Evolutionary conservation across 805 yeast species (phyloP).

Genomic region (Metahyphopichia silvanorum): DNA sequence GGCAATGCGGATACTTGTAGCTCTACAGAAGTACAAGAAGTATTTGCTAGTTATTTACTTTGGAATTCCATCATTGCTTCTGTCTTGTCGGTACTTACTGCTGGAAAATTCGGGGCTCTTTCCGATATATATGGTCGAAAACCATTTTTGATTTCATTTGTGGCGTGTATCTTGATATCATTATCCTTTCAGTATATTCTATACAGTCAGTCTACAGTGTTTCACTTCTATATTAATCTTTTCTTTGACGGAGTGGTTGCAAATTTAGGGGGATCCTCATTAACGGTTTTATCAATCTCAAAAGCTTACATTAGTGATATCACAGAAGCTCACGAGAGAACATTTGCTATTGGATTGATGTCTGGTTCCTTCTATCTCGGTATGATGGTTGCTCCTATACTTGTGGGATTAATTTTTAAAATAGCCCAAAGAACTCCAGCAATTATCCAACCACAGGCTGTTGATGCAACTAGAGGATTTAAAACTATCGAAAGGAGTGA

Average conservation of each 20-base stretch:
- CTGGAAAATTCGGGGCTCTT: constrained; percentile 36
- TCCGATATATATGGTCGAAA: constrained; percentile 32
- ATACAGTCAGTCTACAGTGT: constrained; percentile 10
- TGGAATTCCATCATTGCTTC: constrained; percentile 31
- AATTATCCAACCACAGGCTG: constrained; percentile 1
- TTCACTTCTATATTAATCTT: constrained; percentile 19
- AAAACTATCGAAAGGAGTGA: constrained; percentile 11
- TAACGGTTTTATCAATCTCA: constrained; percentile 50
- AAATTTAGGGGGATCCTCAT: constrained; percentile 55
- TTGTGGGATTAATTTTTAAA: constrained; percentile 33
- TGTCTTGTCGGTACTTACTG: too few species aligned
- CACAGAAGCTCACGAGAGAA: constrained; percentile 52
- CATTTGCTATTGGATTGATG: constrained; percentile 50
- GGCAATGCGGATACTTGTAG: constrained; percentile 21
- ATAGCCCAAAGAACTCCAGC: constrained; percentile 4
- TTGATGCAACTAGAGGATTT: neutral
- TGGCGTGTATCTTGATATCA: constrained; percentile 11
- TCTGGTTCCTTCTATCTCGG: constrained; percentile 55
- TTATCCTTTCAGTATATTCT: constrained; percentile 12
- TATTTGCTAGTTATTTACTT: constrained; percentile 47
- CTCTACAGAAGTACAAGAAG: constrained; percentile 25
- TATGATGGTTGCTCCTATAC: constrained; percentile 56
- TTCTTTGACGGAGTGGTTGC: constrained; percentile 37
- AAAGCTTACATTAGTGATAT: constrained; percentile 73
- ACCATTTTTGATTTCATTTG: constrained; percentile 11